Evolutionary conservation across 2,329 filamentous ascomycete genomes (phyloP), one percentile per base, ranked within the genome.

Genomic region (Microthyrium microscopicum): DNA sequence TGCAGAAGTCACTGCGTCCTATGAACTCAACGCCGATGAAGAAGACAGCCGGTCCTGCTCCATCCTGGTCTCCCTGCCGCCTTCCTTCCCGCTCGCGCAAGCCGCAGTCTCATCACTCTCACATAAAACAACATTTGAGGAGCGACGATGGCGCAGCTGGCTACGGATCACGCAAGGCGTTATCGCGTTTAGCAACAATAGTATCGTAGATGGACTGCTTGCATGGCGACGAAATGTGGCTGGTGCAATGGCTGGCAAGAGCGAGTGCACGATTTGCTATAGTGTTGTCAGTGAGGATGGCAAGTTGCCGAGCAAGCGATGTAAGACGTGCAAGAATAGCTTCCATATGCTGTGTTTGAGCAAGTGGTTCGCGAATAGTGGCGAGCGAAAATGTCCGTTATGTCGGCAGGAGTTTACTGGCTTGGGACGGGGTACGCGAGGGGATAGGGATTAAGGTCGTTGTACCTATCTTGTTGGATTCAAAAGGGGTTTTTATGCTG

Each of bases 211-310:
- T 44, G 89, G 85, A 2, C 61, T 98, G 20, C 66, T 76, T 9
- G 75, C 82, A 6, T 95, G 92, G 64, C 73, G 80, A 41, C 72
- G 77, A 41, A 95, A 95, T 52, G 77, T 98, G 9, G 70, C 77
- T 11, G 82, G 83, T 2, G 81, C 82, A 4, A 66, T 98, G 42
- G 89, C 92, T 58, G 89, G 85, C 22, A 85, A 95, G 56, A 80
- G 70, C 15, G 89, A 98, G 55, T 98, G 89, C 50, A 83, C 89
- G 7, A 95, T 95, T 50, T 95, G 87, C 62, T 95, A 95, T 60
- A 84, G 77, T 39, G 84, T 98, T 49, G 82, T 98, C 41, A 82
- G 82, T 13, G 73, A 71, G 5, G 85, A 94, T 53, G 81, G 81
- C 62, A 78, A 79, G 54, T 72, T 92, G 53, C 89, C 89, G 0